phyloP scores from a whole-genome alignment of 345 rosid genomes.

The Litchi chinensis region DNA sequence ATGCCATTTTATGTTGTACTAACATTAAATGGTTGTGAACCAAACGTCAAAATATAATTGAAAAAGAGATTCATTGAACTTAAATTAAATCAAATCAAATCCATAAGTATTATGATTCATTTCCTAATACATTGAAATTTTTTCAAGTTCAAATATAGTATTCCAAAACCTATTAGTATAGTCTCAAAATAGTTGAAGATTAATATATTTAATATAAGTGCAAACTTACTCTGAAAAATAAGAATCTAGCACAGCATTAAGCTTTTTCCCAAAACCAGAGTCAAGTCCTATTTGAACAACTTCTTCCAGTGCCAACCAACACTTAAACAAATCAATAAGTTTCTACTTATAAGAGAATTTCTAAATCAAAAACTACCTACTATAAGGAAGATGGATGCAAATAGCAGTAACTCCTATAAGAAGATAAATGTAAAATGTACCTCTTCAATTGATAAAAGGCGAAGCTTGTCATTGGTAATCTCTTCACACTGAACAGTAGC shows the following conservation, averaged over 20 bases:
- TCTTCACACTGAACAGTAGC: conserved; percentile 91
- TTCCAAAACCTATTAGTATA: neutral
- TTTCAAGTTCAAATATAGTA: too few species aligned
- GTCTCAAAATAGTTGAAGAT: conserved; percentile 26
- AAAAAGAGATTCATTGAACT: too few species aligned
- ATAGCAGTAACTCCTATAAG: too few species aligned
- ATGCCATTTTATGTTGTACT: too few species aligned
- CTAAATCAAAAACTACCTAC: conserved; percentile 12
- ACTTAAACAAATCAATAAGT: conserved; percentile 36
- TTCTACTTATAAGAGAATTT: conserved; percentile 14
- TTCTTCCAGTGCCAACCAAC: conserved; percentile 68
- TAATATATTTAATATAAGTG: too few species aligned
- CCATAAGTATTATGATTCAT: too few species aligned
- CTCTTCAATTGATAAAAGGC: conserved; percentile 15
- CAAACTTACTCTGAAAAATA: too few species aligned
- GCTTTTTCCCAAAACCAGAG: conserved; percentile 71
- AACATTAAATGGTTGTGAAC: too few species aligned
- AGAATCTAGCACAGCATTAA: neutral
- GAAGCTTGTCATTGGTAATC: conserved; percentile 69
- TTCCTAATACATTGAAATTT: too few species aligned
- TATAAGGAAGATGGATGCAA: neutral
- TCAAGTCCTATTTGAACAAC: conserved; percentile 54
- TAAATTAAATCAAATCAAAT: too few species aligned
- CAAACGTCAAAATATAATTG: too few species aligned
- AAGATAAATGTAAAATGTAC: too few species aligned